phyloP scores from a whole-genome alignment of 2,329 filamentous ascomycete species.

The Fusarium sp. region DNA sequence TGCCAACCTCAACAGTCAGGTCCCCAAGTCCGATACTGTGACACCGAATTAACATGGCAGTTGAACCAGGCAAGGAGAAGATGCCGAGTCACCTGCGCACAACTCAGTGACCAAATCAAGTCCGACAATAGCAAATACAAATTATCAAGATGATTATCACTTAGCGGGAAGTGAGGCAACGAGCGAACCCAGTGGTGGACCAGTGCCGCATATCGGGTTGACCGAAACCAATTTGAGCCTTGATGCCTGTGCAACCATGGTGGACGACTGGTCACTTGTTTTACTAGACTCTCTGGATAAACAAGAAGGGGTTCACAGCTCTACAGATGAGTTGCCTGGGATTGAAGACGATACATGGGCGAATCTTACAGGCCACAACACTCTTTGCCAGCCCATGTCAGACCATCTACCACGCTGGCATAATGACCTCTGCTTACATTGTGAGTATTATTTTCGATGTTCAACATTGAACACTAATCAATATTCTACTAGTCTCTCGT shows the following conservation, averaged over 20 bases:
- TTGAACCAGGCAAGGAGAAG: background rate
- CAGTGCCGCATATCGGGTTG: background rate
- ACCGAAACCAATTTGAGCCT: background rate
- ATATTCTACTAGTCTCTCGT: conserved; percentile 22
- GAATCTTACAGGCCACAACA: background rate
- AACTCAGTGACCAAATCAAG: background rate
- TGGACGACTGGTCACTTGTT: background rate
- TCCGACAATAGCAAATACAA: background rate
- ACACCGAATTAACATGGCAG: background rate
- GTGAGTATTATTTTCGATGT: background rate
- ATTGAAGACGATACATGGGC: background rate
- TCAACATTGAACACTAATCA: too few relatives aligned
- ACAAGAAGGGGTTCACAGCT: background rate
- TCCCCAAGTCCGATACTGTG: background rate
- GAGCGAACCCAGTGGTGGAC: background rate
- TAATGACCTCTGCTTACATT: conserved; percentile 4
- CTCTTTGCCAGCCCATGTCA: background rate
- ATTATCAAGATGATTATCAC: background rate
- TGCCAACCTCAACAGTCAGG: background rate
- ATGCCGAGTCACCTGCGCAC: background rate
- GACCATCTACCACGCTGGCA: conserved; percentile 4
- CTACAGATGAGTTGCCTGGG: background rate
- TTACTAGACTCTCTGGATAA: background rate
- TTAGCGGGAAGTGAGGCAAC: background rate
- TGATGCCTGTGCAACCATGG: background rate